Conservation (phyloP, 2,329 filamentous ascomycete species). For the Capronia americana region DNA sequence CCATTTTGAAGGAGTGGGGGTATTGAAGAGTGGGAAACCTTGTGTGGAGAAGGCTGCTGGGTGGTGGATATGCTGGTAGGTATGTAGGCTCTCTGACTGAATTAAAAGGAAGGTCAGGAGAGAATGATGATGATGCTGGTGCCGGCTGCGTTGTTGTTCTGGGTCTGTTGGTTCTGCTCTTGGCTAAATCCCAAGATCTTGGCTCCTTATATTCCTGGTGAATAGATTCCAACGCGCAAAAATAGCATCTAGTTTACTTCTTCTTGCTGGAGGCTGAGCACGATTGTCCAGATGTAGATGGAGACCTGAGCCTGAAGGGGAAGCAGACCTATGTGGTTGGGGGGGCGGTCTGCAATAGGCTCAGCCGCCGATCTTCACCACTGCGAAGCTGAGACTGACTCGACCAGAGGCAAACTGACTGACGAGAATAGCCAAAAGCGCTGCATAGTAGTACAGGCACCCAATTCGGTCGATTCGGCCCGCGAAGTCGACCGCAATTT, state of each 20-base stretch:
- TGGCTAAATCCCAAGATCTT: background rate
- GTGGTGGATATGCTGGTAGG: too few relatives aligned
- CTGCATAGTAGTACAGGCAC: background rate
- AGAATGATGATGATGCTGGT: too few relatives aligned
- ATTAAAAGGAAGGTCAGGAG: too few relatives aligned
- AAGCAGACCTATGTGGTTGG: background rate
- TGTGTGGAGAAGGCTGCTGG: too few relatives aligned
- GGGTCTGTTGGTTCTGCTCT: background rate
- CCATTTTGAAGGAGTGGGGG: background rate
- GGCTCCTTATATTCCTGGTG: background rate
- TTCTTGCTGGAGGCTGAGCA: background rate
- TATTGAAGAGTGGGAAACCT: too few relatives aligned
- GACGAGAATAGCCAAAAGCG: background rate
- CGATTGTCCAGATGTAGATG: background rate
- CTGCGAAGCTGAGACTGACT: too few relatives aligned
- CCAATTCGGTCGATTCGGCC: background rate
- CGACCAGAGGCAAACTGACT: background rate
- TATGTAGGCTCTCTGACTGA: too few relatives aligned
- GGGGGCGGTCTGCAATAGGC: background rate
- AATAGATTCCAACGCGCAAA: background rate
- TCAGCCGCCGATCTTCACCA: background rate
- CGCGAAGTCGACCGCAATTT: background rate
- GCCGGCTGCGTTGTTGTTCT: background rate
- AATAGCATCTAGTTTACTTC: background rate
- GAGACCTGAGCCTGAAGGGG: too few relatives aligned